Evolutionary conservation across 352 stramenopile species (phyloP).

Genomic region (Phytophthora rubi): DNA sequence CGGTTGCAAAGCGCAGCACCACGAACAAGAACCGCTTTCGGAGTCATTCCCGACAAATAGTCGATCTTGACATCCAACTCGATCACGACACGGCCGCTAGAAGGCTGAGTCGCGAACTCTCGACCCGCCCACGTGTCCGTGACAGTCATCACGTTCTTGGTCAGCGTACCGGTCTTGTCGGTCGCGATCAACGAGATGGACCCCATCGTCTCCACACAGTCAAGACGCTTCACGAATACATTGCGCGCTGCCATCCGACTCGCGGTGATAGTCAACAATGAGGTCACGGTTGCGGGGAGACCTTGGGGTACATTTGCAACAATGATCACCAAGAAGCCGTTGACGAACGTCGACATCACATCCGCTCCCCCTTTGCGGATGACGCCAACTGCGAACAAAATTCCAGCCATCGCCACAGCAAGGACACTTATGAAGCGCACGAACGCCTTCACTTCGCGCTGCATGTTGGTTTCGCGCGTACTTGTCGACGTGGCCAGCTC

Average conservation of each 20-base stretch:
- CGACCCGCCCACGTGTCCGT: constrained; percentile 50
- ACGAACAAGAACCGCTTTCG: constrained; percentile 46
- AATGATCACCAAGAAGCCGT: constrained; percentile 60
- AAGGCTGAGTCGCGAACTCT: constrained; percentile 42
- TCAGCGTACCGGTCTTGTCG: constrained; percentile 94
- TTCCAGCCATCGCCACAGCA: constrained; percentile 36
- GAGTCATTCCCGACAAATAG: constrained; percentile 26
- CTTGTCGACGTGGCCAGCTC: constrained; percentile 45
- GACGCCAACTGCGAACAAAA: constrained; percentile 44
- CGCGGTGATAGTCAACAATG: constrained; percentile 88
- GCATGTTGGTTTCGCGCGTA: constrained; percentile 48
- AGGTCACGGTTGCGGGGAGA: constrained; percentile 91
- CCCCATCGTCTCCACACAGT: constrained; percentile 91
- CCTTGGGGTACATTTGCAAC: constrained; percentile 82
- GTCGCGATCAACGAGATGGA: constrained; percentile 91
- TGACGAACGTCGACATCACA: constrained; percentile 50
- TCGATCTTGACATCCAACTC: constrained; percentile 45
- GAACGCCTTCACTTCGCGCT: constrained; percentile 52
- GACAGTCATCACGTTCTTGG: constrained; percentile 72
- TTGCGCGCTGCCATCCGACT: constrained; percentile 78
- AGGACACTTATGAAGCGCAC: constrained; percentile 55
- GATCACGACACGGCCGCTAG: constrained; percentile 34
- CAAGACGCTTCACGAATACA: constrained; percentile 90
- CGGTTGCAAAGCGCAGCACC: constrained; percentile 50
- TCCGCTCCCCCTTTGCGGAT: constrained; percentile 45